Percentiles rank a stretch among this genome's conserved stretches.
Evolutionary conservation across 202 grass and related monocot genomes (phyloP).

Genomic region (Schoenoplectus triqueter): DNA sequence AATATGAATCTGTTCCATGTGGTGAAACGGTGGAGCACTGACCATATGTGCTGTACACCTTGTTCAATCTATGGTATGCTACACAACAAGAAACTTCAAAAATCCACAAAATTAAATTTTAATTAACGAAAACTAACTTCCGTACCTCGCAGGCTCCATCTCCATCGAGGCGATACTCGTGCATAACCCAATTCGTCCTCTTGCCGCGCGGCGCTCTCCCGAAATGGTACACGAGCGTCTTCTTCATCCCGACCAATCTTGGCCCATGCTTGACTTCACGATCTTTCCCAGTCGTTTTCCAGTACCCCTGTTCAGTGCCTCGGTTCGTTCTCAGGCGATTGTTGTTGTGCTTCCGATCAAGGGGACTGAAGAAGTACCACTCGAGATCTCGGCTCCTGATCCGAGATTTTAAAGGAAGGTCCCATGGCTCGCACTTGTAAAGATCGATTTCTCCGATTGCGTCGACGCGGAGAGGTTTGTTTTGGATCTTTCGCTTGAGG

Average conservation of each 20-base stretch:
- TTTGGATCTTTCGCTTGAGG: constrained; percentile 86
- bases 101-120: background rate
- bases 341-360: constrained; percentile 89
- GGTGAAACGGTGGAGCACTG: background rate
- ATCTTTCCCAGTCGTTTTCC: constrained; percentile 99
- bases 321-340: constrained; percentile 81
- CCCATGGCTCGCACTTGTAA: constrained; percentile 94
- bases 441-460: constrained; percentile 93
- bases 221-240: constrained; percentile 92
- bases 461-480: constrained; percentile 70
- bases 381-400: constrained; percentile 84
- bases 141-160: constrained; percentile 44
- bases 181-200: constrained; percentile 99
- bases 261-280: constrained; percentile 60
- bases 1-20: background rate
- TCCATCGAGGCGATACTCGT: constrained; percentile 93
- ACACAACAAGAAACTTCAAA: background rate
- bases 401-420: constrained; percentile 64
- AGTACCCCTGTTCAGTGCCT: constrained; percentile 74
- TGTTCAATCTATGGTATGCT: background rate
- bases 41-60: background rate
- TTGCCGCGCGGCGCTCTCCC: constrained; percentile 82
- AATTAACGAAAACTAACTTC: constrained; percentile 44
- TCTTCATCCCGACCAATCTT: constrained; percentile 78
- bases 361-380: constrained; percentile 99